Evolutionary conservation across 208 protist species (phyloP).

Genomic region (Phytomonas sp.): DNA sequence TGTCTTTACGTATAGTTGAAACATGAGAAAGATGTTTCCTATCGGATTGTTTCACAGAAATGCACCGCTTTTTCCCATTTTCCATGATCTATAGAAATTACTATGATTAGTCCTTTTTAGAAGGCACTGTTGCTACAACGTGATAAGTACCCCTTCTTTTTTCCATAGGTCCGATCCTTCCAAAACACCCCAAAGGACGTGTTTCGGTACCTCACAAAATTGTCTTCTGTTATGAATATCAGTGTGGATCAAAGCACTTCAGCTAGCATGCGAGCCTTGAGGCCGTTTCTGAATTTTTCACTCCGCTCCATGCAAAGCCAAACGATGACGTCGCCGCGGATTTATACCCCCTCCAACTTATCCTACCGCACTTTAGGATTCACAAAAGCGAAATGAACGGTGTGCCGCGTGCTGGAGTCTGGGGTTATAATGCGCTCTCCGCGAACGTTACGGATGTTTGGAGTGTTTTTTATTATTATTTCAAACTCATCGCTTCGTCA

Average conservation of each 20-base stretch:
- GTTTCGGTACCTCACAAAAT: constrained; percentile 57
- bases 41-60: no score
- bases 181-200: not conserved
- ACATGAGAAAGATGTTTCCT: no score
- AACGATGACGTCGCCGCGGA: constrained; percentile 2
- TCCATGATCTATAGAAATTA: no score
- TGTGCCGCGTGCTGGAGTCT: constrained; percentile 44
- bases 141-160: no score
- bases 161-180: no score
- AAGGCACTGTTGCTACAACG: no score
- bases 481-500: constrained; percentile 26
- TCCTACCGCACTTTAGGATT: constrained; percentile 56
- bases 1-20: no score
- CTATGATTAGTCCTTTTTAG: no score
- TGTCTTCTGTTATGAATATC: constrained; percentile 47
- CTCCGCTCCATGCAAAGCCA: constrained; percentile 16
- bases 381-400: constrained; percentile 31
- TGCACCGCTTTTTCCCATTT: no score
- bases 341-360: constrained; percentile 9
- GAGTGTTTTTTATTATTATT: constrained; percentile 33
- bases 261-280: constrained; percentile 36
- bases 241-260: constrained; percentile 51
- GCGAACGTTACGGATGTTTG: constrained; percentile 32
- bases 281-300: constrained; percentile 30
- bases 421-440: constrained; percentile 59